Percentiles rank a stretch among this genome's conserved stretches.
These are phyloP conservation scores for Pugionium dolabratum DNA, from an alignment of 345 rosid species.

Conservation along the genomic window DNA sequence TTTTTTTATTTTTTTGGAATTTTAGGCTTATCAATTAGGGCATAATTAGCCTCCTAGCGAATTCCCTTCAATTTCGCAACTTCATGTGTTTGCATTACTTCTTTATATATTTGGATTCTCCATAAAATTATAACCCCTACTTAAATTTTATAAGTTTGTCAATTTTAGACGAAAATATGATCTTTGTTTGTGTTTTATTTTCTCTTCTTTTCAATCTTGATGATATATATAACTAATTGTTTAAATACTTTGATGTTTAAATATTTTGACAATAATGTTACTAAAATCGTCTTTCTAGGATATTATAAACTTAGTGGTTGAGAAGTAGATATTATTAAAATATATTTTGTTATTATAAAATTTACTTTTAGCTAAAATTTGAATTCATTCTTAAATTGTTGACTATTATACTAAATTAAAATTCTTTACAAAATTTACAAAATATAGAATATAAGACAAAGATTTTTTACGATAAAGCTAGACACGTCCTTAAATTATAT, in stretches of 20 bases:
- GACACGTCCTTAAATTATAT: neutral
- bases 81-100: neutral
- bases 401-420: too few species aligned
- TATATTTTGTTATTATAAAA: too few species aligned
- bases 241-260: too few species aligned
- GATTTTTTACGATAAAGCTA: too few species aligned
- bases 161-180: neutral
- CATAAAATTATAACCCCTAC: neutral
- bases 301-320: too few species aligned
- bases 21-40: neutral
- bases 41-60: neutral
- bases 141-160: neutral
- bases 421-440: too few species aligned
- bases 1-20: neutral
- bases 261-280: too few species aligned
- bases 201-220: neutral
- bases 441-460: too few species aligned
- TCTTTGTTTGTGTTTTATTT: neutral
- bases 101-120: neutral
- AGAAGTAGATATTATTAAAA: too few species aligned
- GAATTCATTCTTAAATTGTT: too few species aligned
- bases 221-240: neutral
- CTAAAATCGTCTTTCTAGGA: too few species aligned
- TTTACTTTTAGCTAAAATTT: too few species aligned
- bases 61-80: neutral